phyloP scores from a whole-genome alignment of 2,329 filamentous ascomycete species.

The Hypoxylon sp. region DNA sequence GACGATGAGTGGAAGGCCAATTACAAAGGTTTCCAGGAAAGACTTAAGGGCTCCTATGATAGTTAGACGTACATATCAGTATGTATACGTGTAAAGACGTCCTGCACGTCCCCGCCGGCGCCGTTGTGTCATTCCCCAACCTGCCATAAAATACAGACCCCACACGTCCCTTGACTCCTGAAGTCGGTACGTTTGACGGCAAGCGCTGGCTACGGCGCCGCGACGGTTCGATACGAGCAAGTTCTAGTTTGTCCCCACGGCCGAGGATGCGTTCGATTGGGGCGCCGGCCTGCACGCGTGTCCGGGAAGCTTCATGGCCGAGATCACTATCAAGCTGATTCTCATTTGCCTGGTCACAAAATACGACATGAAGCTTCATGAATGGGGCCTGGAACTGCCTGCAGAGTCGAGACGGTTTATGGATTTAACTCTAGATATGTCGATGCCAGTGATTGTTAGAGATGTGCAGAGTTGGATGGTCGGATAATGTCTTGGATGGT shows the following conservation, averaged over 20 bases:
- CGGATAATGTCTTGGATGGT: too few species aligned
- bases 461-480: constrained; percentile 10
- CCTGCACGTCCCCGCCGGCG: constrained; percentile 36
- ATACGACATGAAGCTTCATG: constrained; percentile 47
- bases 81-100: constrained; percentile 5
- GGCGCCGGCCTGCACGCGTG: constrained; percentile 46
- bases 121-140: constrained; percentile 42
- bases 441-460: constrained; percentile 35
- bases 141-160: constrained; percentile 38
- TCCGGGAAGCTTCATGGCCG: constrained; percentile 45
- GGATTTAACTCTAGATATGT: constrained; percentile 38
- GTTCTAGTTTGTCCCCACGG: constrained; percentile 46
- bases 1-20: constrained; percentile 53
- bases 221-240: constrained; percentile 40
- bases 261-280: constrained; percentile 46
- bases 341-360: constrained; percentile 43
- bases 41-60: constrained; percentile 11
- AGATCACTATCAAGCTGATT: constrained; percentile 46
- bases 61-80: neutral
- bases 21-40: constrained; percentile 44
- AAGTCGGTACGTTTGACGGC: constrained; percentile 42
- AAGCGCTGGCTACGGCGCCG: constrained; percentile 41
- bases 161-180: constrained; percentile 10
- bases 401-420: constrained; percentile 38
- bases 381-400: constrained; percentile 28